Evolutionary conservation across 1,284 basidiomycete species (phyloP).

Genomic region (Ustilago xerochloae): DNA sequence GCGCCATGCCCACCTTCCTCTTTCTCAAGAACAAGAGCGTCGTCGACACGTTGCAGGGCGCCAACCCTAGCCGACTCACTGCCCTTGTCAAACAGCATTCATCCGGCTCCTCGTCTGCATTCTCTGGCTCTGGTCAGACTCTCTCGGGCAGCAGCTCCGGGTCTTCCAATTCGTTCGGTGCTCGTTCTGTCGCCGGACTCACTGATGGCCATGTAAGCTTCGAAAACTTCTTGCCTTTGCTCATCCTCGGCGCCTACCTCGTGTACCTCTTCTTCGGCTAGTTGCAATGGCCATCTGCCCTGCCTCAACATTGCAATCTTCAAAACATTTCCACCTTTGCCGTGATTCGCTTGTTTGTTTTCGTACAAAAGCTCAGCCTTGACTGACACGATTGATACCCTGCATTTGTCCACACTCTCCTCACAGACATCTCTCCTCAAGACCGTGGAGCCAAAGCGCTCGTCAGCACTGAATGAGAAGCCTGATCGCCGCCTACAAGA

Average conservation of each 20-base stretch:
- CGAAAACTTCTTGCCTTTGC: constrained; percentile 48
- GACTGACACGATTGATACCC: constrained; percentile 27
- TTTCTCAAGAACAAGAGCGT: constrained; percentile 70
- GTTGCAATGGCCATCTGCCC: constrained; percentile 5
- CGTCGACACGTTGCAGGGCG: constrained; percentile 64
- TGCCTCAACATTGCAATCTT: constrained; percentile 8
- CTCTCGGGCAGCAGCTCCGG: constrained; percentile 35
- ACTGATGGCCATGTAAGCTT: constrained; percentile 53
- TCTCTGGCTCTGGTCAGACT: constrained; percentile 51
- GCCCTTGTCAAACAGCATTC: constrained; percentile 60
- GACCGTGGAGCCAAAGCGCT: constrained; percentile 75
- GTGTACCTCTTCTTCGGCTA: constrained; percentile 45
- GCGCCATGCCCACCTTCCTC: constrained; percentile 72
- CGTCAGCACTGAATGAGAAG: constrained; percentile 80
- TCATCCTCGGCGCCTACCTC: constrained; percentile 48
- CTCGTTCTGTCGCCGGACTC: constrained; percentile 26
- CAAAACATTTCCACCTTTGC: constrained; percentile 7
- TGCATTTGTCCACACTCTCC: not conserved
- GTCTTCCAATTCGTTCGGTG: constrained; percentile 30
- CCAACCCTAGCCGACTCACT: constrained; percentile 51
- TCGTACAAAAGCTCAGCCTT: not conserved
- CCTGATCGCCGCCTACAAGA: constrained; percentile 74
- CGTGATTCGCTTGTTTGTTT: constrained; percentile 5
- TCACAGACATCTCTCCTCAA: constrained; percentile 73
- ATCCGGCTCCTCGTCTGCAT: constrained; percentile 35